Evolutionary conservation across 1,139 yeast species (phyloP), one percentile per base, ranked within the genome.

Genomic region (Sugiyamaella novakii): DNA sequence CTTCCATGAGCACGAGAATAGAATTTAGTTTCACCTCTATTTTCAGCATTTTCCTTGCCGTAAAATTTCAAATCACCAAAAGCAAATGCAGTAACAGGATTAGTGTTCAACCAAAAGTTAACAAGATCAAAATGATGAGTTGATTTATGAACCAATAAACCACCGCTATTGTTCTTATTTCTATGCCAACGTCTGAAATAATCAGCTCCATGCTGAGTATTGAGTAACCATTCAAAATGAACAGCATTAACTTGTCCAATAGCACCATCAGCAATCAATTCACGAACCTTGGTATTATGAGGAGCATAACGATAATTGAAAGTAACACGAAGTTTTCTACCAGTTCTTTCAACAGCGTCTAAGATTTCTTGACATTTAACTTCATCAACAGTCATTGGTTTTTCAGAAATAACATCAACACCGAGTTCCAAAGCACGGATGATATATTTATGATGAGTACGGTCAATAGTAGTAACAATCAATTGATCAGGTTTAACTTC

Each of bases 241-340:
- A 53, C 55, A 14, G 54, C 54, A 34, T 40, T 53, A 1, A 51
- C 53, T 21, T 51, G 29, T n/a, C 55, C 55, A 46, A 53, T 53
- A 7, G 46, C 37, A 6, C 52, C 55, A 21, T 46, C 53, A 18
- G 50, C 53, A 19, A 53, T 47, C 29, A 53, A 37, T 34, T 53
- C 54, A 25, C 51, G 44, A 19, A 53, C 45, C 31, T 53, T 53
- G 6, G 55, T 53, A 43, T 53, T 53, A 38, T 53, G 55, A 10
- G 55, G 55, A 22, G 55, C 55, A 43, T 53, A 53, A 15, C 55
- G 40, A 47, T 53, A 53, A 30, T 53, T 53, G 47, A 53, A 53
- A 17, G 54, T 53, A 11, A 53, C 55, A 21, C 55, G 24, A 11
- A 53, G 47, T 27, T 43, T 39, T 22, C 43, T 37, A 12, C 54